A percentile compares a stretch with the other conserved stretches of the same genome.
Evolutionary conservation across 2,329 filamentous ascomycete species (phyloP).

Genomic region (Exophiala dermatitidis): DNA sequence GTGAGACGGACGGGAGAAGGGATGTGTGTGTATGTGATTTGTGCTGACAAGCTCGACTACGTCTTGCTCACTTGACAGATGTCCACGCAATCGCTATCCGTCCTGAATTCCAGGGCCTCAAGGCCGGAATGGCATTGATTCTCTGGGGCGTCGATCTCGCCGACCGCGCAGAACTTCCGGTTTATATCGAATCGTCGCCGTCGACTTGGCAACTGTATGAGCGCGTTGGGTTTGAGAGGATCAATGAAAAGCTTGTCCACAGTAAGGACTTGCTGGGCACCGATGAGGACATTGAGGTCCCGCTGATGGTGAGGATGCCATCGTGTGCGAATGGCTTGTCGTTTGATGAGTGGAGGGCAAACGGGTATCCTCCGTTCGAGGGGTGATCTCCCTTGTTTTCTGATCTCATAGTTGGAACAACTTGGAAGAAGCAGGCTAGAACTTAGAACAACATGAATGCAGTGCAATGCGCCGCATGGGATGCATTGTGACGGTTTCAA

Average conservation of each 20-base stretch:
- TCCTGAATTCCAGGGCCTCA: conserved; percentile 38
- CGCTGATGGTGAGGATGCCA: conserved; percentile 41
- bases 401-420: no score
- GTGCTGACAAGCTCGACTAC: no score
- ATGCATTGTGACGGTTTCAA: no score
- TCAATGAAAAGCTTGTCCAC: conserved; percentile 39
- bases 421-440: no score
- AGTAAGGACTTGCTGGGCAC: conserved; percentile 33
- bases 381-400: not conserved
- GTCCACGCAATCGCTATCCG: conserved; percentile 44
- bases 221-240: conserved; percentile 40
- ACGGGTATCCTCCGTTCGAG: conserved; percentile 9
- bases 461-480: no score
- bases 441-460: no score
- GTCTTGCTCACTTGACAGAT: conserved; percentile 26
- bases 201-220: conserved; percentile 40
- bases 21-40: no score
- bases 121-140: conserved; percentile 38
- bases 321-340: conserved; percentile 30
- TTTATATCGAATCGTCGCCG: conserved; percentile 44
- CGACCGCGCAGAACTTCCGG: conserved; percentile 34
- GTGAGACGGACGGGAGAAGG: no score
- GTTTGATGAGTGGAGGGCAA: conserved; percentile 33
- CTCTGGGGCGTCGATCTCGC: conserved; percentile 33
- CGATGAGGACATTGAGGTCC: conserved; percentile 35